phyloP scores from a whole-genome alignment of 148 eudicot species.

The Selenicereus undatus region DNA sequence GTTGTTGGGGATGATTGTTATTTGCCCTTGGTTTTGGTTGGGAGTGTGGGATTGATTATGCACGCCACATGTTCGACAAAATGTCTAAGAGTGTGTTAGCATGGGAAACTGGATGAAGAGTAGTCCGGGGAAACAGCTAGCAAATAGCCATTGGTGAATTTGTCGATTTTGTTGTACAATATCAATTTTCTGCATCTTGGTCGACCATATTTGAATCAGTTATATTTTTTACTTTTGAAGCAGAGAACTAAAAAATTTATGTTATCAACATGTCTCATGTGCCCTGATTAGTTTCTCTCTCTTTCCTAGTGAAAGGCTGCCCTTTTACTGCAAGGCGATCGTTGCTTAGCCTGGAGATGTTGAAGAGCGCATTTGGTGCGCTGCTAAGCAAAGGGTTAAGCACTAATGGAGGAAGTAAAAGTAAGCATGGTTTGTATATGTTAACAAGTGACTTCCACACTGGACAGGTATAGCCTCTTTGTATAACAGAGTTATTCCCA shows the following conservation, averaged over 20 bases:
- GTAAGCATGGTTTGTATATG: conserved; percentile 30
- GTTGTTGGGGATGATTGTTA: background rate
- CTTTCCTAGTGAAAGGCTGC: background rate
- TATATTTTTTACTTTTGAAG: background rate
- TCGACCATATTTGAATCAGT: background rate
- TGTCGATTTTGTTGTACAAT: background rate
- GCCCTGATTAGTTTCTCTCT: conserved; percentile 5
- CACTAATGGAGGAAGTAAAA: conserved; percentile 30
- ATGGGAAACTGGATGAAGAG: background rate
- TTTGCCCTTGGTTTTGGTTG: background rate
- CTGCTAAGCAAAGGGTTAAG: conserved; percentile 28
- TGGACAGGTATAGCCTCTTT: conserved; percentile 38
- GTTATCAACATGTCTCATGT: background rate
- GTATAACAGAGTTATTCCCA: background rate
- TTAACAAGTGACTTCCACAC: conserved; percentile 36
- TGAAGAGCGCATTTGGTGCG: conserved; percentile 34
- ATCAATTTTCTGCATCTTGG: background rate
- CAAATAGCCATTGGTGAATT: background rate
- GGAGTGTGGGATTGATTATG: conserved; percentile 1
- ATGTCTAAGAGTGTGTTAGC: conserved; percentile 10
- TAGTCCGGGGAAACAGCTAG: background rate
- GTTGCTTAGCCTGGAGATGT: conserved; percentile 29
- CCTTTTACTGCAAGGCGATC: conserved; percentile 2
- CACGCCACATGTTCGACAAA: conserved; percentile 23
- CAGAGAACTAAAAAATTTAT: background rate